A percentile compares a stretch with the other conserved stretches of the same genome.
phyloP scores from a whole-genome alignment of 352 stramenopile genomes.

The Phytophthora ramorum region DNA sequence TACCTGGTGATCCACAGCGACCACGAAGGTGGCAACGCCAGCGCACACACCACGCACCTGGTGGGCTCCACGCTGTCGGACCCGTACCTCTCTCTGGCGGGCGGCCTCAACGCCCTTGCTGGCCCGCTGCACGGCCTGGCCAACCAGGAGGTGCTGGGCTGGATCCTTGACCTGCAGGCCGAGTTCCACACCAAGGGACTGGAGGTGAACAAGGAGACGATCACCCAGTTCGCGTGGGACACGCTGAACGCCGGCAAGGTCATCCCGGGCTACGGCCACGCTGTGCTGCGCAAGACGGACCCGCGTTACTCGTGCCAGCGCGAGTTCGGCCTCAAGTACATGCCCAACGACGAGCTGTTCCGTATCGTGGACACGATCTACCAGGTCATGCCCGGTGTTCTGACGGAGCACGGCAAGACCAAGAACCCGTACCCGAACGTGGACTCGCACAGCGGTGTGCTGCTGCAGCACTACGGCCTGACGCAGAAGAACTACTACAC shows the following conservation, averaged over 20 bases:
- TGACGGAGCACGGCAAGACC: constrained; percentile 99
- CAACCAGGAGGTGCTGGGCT: constrained; percentile 98
- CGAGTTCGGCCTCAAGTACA: constrained; percentile 99
- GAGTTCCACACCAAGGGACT: constrained; percentile 97
- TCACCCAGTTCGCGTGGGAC: constrained; percentile 99
- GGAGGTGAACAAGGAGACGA: constrained; percentile 97
- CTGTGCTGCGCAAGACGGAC: constrained; percentile 99
- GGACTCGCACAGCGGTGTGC: constrained; percentile 97
- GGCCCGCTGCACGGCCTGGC: constrained; percentile 98
- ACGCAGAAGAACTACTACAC: constrained; percentile 99
- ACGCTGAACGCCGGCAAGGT: constrained; percentile 99
- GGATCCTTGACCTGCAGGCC: constrained; percentile 94
- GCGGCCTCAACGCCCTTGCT: constrained; percentile 97
- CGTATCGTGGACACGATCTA: constrained; percentile 99
- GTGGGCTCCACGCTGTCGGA: constrained; percentile 98
- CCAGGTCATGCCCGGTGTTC: constrained; percentile 98
- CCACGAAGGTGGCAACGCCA: constrained; percentile 99
- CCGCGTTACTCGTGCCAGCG: constrained; percentile 99
- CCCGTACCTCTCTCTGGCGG: constrained; percentile 97
- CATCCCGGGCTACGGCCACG: constrained; percentile 98
- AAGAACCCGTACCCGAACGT: constrained; percentile 99
- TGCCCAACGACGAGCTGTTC: constrained; percentile 99
- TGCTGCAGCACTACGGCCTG: constrained; percentile 99
- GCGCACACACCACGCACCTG: constrained; percentile 98
- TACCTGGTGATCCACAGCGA: constrained; percentile 99